Conservation (phyloP, 371 early-diverging fungal species). For the Circinella umbellata region DNA sequence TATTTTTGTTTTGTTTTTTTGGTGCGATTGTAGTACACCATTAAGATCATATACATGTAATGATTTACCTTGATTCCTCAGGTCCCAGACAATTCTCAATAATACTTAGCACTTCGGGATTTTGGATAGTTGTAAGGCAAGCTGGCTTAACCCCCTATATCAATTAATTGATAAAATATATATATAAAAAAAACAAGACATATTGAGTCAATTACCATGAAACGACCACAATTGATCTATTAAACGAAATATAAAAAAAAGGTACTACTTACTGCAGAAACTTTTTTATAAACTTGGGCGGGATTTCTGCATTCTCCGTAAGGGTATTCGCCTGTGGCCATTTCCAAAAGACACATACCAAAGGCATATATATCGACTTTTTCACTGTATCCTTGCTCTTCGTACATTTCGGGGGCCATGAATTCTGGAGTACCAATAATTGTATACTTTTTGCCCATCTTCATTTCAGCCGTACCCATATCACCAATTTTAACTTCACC, state of each 20-base stretch:
- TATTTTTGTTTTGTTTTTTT: background rate
- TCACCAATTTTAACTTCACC: constrained; percentile 94
- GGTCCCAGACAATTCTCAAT: constrained; percentile 77
- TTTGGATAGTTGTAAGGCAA: constrained; percentile 70
- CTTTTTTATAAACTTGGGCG: constrained; percentile 86
- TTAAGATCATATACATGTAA: no score
- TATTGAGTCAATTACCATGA: background rate
- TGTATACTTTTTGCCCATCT: constrained; percentile 63
- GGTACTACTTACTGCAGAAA: constrained; percentile 63
- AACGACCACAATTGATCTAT: background rate
- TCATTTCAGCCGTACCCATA: constrained; percentile 71
- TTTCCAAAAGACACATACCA: constrained; percentile 92
- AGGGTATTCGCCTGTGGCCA: constrained; percentile 90
- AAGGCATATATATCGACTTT: constrained; percentile 93
- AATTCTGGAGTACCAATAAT: constrained; percentile 86
- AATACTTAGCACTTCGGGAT: constrained; percentile 74
- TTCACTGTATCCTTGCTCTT: constrained; percentile 86
- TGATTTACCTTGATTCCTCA: constrained; percentile 55
- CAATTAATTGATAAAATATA: no score
- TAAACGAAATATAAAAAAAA: background rate
- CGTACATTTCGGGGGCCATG: constrained; percentile 94
- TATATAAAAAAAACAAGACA: no score
- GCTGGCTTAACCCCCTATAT: constrained; percentile 73
- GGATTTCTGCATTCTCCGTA: constrained; percentile 89
- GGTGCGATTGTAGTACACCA: background rate